These are phyloP conservation scores for Sinapis alba DNA, from an alignment of 441 rosid genomes.

Conservation along the genomic window DNA sequence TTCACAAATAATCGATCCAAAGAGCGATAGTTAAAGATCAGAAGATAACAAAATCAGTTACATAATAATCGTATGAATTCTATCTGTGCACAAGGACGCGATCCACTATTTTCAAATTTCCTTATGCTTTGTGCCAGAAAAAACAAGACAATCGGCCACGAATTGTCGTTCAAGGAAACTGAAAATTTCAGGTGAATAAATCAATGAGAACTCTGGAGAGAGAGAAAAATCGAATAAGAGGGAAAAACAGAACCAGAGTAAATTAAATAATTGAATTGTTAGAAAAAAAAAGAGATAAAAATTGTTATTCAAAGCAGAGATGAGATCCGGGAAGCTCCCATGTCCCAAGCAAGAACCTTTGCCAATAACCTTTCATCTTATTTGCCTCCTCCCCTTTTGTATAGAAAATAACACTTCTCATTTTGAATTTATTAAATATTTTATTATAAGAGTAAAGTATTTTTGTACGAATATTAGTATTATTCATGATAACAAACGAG, in stretches of 20 bases:
- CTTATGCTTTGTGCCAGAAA: not conserved
- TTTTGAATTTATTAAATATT: no score
- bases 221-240: not conserved
- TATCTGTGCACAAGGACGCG: not conserved
- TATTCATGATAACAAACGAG: no score
- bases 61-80: not conserved
- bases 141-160: not conserved
- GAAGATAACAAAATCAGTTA: not conserved
- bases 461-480: no score
- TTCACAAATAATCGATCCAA: not conserved
- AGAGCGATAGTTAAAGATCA: not conserved
- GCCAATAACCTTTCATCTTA: no score
- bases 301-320: not conserved
- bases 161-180: not conserved
- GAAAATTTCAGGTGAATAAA: not conserved
- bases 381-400: no score
- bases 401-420: no score
- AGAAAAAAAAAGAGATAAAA: not conserved
- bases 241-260: constrained; percentile 9
- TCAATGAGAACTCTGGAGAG: not conserved
- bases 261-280: not conserved
- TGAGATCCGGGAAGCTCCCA: not conserved
- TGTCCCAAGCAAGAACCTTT: not conserved
- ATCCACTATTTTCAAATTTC: not conserved
- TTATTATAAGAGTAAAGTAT: no score